phyloP scores from a whole-genome alignment of 345 rosid species.

The Theobroma cacao region DNA sequence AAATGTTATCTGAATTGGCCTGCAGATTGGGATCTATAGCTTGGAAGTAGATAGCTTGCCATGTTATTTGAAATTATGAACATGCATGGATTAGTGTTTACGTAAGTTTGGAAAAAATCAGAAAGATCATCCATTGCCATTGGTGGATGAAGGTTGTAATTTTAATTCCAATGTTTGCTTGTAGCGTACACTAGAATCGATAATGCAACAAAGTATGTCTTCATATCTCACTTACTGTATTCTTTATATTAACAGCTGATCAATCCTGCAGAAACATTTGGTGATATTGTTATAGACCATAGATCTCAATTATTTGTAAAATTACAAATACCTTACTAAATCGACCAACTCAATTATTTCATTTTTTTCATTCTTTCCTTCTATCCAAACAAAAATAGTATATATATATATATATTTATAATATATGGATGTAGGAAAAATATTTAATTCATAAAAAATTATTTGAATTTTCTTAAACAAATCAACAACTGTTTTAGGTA shows the following conservation, averaged over 20 bases:
- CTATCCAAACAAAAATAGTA: no score
- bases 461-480: no score
- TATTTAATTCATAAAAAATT: no score
- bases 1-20: not conserved
- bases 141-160: not conserved
- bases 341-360: no score
- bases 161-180: not conserved
- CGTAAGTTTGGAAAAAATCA: not conserved
- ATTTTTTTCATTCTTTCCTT: no score
- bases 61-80: not conserved
- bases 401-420: no score
- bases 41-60: not conserved
- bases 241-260: constrained; percentile 53
- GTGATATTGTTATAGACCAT: constrained; percentile 93
- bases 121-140: not conserved
- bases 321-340: no score
- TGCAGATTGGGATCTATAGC: not conserved
- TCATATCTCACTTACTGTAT: not conserved
- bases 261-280: constrained; percentile 99
- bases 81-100: not conserved
- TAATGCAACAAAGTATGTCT: not conserved
- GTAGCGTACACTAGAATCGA: not conserved
- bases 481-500: no score
- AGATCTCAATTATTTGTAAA: no score
- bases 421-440: no score